Evolutionary conservation across 2,329 filamentous ascomycete genomes (phyloP).

Genomic region (Exophiala dermatitidis): DNA sequence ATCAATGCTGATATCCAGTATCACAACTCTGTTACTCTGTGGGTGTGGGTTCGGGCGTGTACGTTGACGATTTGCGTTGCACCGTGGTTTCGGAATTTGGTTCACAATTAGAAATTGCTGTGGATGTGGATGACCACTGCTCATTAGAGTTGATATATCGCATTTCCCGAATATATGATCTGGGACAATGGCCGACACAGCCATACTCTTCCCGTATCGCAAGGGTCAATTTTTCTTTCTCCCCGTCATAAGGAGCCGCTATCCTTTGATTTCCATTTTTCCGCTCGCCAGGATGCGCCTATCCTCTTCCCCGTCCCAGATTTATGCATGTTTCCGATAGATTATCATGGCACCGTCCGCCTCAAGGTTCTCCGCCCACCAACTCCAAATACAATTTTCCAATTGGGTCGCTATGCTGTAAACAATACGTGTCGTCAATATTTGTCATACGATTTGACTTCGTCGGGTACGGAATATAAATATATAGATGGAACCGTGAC

Average conservation of each 20-base stretch:
- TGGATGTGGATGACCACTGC: no score
- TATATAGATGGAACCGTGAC: background rate
- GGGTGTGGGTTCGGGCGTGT: no score
- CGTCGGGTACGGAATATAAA: conserved; percentile 9
- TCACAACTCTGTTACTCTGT: no score
- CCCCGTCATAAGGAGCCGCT: background rate
- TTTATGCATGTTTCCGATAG: conserved; percentile 10
- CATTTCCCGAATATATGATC: no score
- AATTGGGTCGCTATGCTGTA: conserved; percentile 14
- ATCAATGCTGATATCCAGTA: no score
- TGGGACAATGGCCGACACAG: no score
- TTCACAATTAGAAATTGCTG: no score
- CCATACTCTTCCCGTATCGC: no score
- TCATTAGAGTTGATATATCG: background rate
- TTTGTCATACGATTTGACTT: conserved; percentile 16
- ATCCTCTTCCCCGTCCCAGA: conserved; percentile 4
- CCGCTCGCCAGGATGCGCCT: conserved; percentile 6
- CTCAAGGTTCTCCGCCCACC: conserved; percentile 1
- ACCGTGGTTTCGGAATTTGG: no score
- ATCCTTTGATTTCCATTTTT: conserved; percentile 11
- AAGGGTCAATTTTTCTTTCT: conserved; percentile 2
- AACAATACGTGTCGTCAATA: conserved; percentile 13
- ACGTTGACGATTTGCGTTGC: no score
- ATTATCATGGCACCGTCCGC: conserved; percentile 3
- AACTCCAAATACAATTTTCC: conserved; percentile 2